Percentiles rank a stretch among this genome's conserved stretches.
Conservation (phyloP, 192 early-diverging fungal species). For the Gaertneriomyces semiglobifer region DNA sequence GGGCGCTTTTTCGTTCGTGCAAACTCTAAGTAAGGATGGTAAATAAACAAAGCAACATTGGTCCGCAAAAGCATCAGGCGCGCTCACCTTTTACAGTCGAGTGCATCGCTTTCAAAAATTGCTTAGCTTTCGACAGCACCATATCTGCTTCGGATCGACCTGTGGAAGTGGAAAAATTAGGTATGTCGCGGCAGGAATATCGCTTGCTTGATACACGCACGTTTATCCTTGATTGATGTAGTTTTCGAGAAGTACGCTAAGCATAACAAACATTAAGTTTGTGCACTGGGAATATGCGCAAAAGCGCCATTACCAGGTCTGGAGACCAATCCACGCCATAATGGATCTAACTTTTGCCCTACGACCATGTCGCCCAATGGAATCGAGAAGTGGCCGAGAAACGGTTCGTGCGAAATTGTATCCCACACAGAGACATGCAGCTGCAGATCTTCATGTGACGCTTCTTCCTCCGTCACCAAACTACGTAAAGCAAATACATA, state of each 20-base stretch:
- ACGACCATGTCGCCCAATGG: slow-evolving; percentile 11
- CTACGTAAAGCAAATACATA: too few relatives aligned
- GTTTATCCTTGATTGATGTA: slow-evolving; percentile 1
- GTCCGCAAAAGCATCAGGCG: not conserved
- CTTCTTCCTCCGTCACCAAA: too few relatives aligned
- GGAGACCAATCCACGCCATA: slow-evolving; percentile 21
- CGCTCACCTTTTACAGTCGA: slow-evolving; percentile 14
- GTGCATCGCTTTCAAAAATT: slow-evolving; percentile 17
- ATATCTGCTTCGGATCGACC: not conserved
- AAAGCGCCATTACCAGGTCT: slow-evolving; percentile 7
- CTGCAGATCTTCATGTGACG: slow-evolving; percentile 3
- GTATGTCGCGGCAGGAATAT: not conserved
- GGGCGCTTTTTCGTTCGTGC: slow-evolving; percentile 4
- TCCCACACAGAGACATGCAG: slow-evolving; percentile 31
- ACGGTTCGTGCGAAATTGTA: slow-evolving; percentile 5
- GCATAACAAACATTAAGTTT: slow-evolving; percentile 14
- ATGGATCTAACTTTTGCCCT: not conserved
- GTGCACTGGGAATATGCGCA: not conserved
- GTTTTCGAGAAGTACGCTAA: slow-evolving; percentile 8
- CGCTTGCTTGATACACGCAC: not conserved
- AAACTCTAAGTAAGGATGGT: slow-evolving; percentile 4
- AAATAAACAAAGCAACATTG: not conserved
- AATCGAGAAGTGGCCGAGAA: slow-evolving; percentile 22
- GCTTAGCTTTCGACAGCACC: slow-evolving; percentile 9
- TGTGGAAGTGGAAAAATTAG: not conserved